These are phyloP conservation scores for Talaromyces sp. DNA, from an alignment of 2,329 filamentous ascomycete species.

Conservation along the genomic window DNA sequence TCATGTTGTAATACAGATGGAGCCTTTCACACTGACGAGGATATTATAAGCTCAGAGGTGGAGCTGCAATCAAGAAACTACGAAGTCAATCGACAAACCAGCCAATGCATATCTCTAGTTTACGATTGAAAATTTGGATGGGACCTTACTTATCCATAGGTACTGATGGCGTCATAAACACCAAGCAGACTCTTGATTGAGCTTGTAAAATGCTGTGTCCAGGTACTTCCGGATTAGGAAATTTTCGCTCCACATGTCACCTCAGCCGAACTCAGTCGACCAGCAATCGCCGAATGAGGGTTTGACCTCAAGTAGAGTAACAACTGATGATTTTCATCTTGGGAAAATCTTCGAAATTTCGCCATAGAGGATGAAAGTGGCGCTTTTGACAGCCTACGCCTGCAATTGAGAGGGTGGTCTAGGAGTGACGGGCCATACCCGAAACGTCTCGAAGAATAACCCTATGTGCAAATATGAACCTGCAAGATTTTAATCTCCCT, in stretches of 20 bases:
- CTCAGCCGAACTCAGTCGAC: conserved; percentile 7
- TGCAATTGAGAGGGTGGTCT: neutral
- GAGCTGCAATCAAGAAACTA: neutral
- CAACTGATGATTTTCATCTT: neutral
- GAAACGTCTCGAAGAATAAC: neutral
- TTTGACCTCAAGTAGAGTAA: neutral
- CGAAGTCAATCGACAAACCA: neutral
- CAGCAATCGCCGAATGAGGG: neutral
- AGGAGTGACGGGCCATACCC: neutral
- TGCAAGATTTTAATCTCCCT: no score
- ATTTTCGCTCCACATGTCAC: conserved; percentile 8
- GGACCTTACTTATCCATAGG: conserved; percentile 13
- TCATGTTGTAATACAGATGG: neutral
- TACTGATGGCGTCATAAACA: conserved; percentile 7
- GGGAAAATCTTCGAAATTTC: neutral
- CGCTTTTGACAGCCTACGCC: neutral
- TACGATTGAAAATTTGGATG: conserved; percentile 5
- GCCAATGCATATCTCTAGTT: neutral
- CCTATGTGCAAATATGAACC: neutral
- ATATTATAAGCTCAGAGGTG: neutral
- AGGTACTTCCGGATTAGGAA: conserved; percentile 17
- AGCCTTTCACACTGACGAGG: neutral
- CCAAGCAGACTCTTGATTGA: conserved; percentile 3
- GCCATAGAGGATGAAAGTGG: neutral
- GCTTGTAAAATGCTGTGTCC: neutral